phyloP scores from a whole-genome alignment of 1,284 basidiomycete genomes.

The Porodaedalea pini region DNA sequence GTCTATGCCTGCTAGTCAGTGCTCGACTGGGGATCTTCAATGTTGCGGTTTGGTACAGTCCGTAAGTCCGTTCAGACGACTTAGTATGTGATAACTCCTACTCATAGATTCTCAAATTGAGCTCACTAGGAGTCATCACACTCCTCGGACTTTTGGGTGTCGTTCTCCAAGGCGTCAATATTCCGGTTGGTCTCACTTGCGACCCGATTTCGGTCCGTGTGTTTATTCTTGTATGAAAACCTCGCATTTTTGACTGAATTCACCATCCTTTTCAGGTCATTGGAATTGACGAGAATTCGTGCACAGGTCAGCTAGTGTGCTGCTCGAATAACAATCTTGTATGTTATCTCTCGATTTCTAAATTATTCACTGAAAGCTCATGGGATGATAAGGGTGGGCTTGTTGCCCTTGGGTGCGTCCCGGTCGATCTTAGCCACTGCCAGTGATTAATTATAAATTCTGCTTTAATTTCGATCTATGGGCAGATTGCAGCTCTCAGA shows the following conservation, averaged over 20 bases:
- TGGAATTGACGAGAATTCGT: constrained; percentile 1
- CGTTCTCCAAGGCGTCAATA: not conserved
- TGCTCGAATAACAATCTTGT: constrained; percentile 13
- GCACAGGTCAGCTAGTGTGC: constrained; percentile 7
- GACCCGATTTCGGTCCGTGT: constrained; percentile 23
- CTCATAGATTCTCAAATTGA: constrained; percentile 10
- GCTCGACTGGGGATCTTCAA: constrained; percentile 18
- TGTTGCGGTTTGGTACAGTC: constrained; percentile 20
- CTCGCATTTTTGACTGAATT: not conserved
- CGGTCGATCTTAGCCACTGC: constrained; percentile 5
- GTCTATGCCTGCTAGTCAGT: constrained; percentile 9
- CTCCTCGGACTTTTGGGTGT: constrained; percentile 8
- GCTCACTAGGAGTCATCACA: constrained; percentile 1
- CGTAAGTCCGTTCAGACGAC: not conserved
- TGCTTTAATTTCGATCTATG: no score
- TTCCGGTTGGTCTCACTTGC: constrained; percentile 13
- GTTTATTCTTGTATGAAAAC: not conserved
- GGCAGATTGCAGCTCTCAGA: no score
- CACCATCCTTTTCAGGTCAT: constrained; percentile 4
- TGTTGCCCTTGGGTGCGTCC: constrained; percentile 9
- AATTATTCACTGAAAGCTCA: not conserved
- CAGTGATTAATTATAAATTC: no score
- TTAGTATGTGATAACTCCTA: not conserved
- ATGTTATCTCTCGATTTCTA: not conserved
- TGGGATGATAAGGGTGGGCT: constrained; percentile 10